phyloP scores from a whole-genome alignment of 768 basidiomycete species.

The Brasilioporus rufonigricans region DNA sequence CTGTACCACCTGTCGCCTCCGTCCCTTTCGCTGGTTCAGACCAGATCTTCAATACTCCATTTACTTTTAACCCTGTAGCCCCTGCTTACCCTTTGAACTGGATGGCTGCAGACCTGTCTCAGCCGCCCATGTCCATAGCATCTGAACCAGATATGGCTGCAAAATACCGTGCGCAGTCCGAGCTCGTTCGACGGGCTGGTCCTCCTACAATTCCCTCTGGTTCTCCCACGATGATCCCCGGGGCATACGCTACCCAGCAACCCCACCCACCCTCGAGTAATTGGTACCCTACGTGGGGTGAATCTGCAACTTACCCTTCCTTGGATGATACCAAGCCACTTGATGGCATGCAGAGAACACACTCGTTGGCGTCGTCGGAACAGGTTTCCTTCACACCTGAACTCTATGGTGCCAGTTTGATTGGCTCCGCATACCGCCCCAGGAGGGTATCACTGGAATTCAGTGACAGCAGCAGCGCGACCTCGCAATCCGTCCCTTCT shows the following conservation, averaged over 20 bases:
- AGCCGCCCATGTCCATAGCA: slow-evolving; percentile 19
- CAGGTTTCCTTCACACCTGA: slow-evolving; percentile 21
- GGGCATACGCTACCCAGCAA: slow-evolving; percentile 20
- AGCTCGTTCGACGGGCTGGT: slow-evolving; percentile 39
- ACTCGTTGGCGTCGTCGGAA: slow-evolving; percentile 23
- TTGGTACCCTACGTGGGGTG: slow-evolving; percentile 30
- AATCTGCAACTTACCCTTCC: slow-evolving; percentile 18
- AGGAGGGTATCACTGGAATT: slow-evolving; percentile 36
- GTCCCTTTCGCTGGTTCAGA: slow-evolving; percentile 21
- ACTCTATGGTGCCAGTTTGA: slow-evolving; percentile 13
- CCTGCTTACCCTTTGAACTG: slow-evolving; percentile 18
- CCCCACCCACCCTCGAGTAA: slow-evolving; percentile 11
- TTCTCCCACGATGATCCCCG: slow-evolving; percentile 7
- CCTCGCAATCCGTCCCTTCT: slow-evolving; percentile 46
- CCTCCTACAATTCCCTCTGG: slow-evolving; percentile 6
- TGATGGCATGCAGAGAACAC: slow-evolving; percentile 18
- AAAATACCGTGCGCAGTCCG: slow-evolving; percentile 48
- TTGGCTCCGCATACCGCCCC: slow-evolving; percentile 29
- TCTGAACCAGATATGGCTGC: slow-evolving; percentile 41
- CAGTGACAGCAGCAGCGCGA: slow-evolving; percentile 44
- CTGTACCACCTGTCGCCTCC: slow-evolving; percentile 28
- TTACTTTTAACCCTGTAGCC: slow-evolving; percentile 27
- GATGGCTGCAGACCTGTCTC: slow-evolving; percentile 19
- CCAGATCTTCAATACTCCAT: slow-evolving; percentile 32
- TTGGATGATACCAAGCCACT: slow-evolving; percentile 31